Evolutionary conservation across 2,329 filamentous ascomycete species (phyloP).

Genomic region (Nigrospora sphaerica): DNA sequence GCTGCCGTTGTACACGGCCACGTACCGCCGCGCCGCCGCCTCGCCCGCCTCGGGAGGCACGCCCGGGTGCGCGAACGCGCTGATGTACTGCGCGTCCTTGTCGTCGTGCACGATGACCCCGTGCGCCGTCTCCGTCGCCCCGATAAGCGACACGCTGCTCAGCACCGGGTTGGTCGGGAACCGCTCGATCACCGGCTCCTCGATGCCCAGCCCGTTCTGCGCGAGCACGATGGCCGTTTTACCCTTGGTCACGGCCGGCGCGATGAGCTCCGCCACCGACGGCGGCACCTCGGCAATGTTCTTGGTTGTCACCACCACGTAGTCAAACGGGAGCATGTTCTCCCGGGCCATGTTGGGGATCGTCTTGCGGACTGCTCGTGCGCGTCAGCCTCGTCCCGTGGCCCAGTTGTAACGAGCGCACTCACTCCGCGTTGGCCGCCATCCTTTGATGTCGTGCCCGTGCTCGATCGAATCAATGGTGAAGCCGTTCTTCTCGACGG

Average conservation of each 20-base stretch:
- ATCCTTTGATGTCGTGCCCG: conserved; percentile 35
- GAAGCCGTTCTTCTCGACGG: conserved; percentile 40
- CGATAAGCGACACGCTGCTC: conserved; percentile 45
- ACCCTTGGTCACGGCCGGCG: conserved; percentile 41
- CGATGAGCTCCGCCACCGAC: conserved; percentile 37
- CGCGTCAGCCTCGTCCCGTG: not conserved
- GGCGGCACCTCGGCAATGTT: conserved; percentile 48
- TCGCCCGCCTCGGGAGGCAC: conserved; percentile 14
- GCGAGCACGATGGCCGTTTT: conserved; percentile 48
- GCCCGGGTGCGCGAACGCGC: conserved; percentile 35
- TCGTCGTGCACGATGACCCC: conserved; percentile 47
- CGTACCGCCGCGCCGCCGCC: conserved; percentile 31
- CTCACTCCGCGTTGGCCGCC: conserved; percentile 37
- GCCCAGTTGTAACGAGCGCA: not conserved
- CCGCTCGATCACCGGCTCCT: conserved; percentile 39
- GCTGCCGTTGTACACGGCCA: conserved; percentile 36
- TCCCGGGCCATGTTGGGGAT: conserved; percentile 34
- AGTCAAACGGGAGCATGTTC: conserved; percentile 39
- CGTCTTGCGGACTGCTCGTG: conserved; percentile 31
- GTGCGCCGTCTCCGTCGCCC: conserved; percentile 36
- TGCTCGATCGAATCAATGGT: conserved; percentile 48
- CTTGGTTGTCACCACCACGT: conserved; percentile 50
- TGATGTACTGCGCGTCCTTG: conserved; percentile 40
- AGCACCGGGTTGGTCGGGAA: conserved; percentile 47
- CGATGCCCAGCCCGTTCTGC: conserved; percentile 60